Conservation (phyloP, 495 filamentous ascomycete species). For the Chaetomidium leptoderma region DNA sequence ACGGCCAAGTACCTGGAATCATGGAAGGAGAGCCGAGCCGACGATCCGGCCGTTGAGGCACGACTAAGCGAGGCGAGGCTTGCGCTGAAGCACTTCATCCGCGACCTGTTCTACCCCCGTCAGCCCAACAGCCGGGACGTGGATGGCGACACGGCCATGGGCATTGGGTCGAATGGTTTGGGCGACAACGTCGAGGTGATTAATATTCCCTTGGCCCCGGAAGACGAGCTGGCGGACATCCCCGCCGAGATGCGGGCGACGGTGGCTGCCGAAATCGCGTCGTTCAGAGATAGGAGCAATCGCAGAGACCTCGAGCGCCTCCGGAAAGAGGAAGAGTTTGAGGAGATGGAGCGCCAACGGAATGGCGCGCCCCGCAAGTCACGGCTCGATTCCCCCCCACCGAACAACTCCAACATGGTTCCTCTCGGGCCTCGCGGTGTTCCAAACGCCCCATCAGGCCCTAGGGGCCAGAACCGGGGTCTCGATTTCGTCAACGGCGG, state of each 20-base stretch:
- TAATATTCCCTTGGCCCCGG: slow-evolving; percentile 81
- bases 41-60: slow-evolving; percentile 62
- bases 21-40: slow-evolving; percentile 60
- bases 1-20: slow-evolving; percentile 78
- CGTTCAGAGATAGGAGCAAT: slow-evolving; percentile 87
- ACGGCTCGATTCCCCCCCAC: slow-evolving; percentile 62
- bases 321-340: slow-evolving; percentile 83
- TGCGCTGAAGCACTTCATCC: slow-evolving; percentile 60
- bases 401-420: slow-evolving; percentile 58
- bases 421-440: slow-evolving; percentile 79
- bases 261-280: slow-evolving; percentile 88
- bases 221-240: slow-evolving; percentile 94
- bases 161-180: slow-evolving; percentile 53
- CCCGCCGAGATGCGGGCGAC: slow-evolving; percentile 95
- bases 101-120: slow-evolving; percentile 68
- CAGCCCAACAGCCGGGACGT: slow-evolving; percentile 46
- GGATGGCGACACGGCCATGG: slow-evolving; percentile 67
- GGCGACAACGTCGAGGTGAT: slow-evolving; percentile 74
- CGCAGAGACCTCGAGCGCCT: slow-evolving; percentile 83
- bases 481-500: slow-evolving; percentile 86
- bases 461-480: slow-evolving; percentile 54
- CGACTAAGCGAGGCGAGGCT: slow-evolving; percentile 62
- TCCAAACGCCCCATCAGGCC: slow-evolving; percentile 75
- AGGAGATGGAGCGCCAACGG: slow-evolving; percentile 75
- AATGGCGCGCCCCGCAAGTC: slow-evolving; percentile 60